Evolutionary conservation across 192 early-diverging fungal species (phyloP).

Genomic region (Gamsiella multidivaricata): DNA sequence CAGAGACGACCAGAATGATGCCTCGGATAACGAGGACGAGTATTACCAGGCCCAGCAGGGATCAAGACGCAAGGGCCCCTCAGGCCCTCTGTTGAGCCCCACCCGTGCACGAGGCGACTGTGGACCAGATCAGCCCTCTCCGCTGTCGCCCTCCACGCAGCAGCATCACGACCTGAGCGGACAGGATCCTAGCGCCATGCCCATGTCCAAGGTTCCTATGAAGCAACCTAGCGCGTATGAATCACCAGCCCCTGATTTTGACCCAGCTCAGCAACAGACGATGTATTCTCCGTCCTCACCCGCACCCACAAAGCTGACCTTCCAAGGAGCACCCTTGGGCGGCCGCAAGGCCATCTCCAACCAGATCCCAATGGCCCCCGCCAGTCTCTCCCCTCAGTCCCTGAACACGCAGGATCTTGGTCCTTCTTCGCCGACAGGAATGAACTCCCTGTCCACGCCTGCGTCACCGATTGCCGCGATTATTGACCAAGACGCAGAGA

Average conservation of each 20-base stretch:
- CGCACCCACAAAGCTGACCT: neutral
- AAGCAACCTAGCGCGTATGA: constrained; percentile 22
- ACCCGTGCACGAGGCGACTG: constrained; percentile 20
- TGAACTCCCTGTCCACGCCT: neutral
- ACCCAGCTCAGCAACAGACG: constrained; percentile 1
- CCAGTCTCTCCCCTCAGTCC: neutral
- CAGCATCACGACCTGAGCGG: neutral
- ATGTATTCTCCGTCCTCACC: constrained; percentile 8
- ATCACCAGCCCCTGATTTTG: neutral
- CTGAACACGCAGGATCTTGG: neutral
- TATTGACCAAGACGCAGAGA: constrained; percentile 52
- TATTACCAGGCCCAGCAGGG: constrained; percentile 7
- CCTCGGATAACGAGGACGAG: constrained; percentile 49
- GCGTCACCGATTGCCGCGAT: constrained; percentile 42
- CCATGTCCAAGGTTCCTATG: neutral
- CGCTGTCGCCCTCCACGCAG: constrained; percentile 12
- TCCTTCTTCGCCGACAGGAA: constrained; percentile 19
- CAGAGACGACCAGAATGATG: constrained; percentile 17
- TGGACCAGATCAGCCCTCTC: constrained; percentile 22
- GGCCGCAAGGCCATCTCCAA: constrained; percentile 30
- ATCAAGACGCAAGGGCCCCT: constrained; percentile 29
- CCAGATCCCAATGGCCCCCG: constrained; percentile 28
- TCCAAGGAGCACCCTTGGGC: neutral
- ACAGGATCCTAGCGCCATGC: constrained; percentile 14
- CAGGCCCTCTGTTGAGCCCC: constrained; percentile 20